Evolutionary conservation across 2,329 filamentous ascomycete genomes (phyloP), one percentile per base, ranked within the genome.

Genomic region (Cytospora paraplurivora): DNA sequence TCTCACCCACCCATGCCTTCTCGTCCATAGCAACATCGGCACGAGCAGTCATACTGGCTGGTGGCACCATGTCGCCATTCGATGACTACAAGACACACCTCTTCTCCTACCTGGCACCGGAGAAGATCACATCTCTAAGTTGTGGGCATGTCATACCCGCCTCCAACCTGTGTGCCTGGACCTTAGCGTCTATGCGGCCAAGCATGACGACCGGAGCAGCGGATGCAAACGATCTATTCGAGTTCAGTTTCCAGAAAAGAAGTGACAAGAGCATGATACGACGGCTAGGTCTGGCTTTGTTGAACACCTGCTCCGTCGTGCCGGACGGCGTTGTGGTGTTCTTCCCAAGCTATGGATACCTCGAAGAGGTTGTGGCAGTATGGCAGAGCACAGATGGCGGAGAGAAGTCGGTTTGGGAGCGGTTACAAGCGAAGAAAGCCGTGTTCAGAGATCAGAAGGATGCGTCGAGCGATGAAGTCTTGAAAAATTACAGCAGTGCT

Each of bases 41-140:
- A 0, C 84, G 93, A 63, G 91, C 94, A 1, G 90, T 99, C 4
- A 89, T 99, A 50, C 80, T 99, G 4, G 95, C 93, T 0, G 95
- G 95, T 63, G 95, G 95, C 27, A 99, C 95, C 33, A 98, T 99
- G 95, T 96, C 95, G 2, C 95, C 95, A 0, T 96, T 98, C 79
- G 85, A 89, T 32, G 95, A 98, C 76, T 99, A 97, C 76, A 88
- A 85, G 41, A 84, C 89, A 4, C 91, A 97, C 70, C 81, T 99
- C 0, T 95, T 99, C 67, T 91, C 94, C 0, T 89, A 91, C 56
- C 75, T 97, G 0, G 73, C 84, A 0, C 69, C 81, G 0, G 76
- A 79, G 0, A 86, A 86, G 62, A 84, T 98, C 52, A 88, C 84
- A 11, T 97, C 91, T 0, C 84, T 97, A 35, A 97, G 93, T 68